phyloP scores from a whole-genome alignment of 768 basidiomycete species.

The Epithele typhae region DNA sequence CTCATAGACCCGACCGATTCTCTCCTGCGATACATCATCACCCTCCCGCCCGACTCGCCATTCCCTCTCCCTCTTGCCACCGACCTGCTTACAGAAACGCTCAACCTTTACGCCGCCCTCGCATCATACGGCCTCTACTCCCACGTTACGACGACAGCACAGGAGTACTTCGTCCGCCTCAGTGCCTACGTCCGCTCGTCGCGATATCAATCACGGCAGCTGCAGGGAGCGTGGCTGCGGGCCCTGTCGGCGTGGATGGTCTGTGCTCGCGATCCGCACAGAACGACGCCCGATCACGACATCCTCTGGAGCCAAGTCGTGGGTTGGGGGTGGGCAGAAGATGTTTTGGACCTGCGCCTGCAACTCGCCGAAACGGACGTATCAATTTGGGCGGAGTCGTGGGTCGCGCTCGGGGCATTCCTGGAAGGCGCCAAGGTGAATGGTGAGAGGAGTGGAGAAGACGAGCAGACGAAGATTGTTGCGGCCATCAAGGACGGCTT shows the following conservation, averaged over 20 bases:
- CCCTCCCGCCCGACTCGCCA: constrained; percentile 43
- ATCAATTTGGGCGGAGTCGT: constrained; percentile 34
- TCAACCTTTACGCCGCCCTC: constrained; percentile 61
- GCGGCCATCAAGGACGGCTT: constrained; percentile 38
- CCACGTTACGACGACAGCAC: constrained; percentile 60
- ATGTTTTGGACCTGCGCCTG: constrained; percentile 39
- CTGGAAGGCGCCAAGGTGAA: constrained; percentile 77
- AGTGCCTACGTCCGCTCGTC: constrained; percentile 41
- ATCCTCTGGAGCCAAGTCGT: constrained; percentile 85
- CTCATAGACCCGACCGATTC: constrained; percentile 57
- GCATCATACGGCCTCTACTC: constrained; percentile 79
- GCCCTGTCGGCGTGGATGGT: constrained; percentile 70
- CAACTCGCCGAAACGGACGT: constrained; percentile 29
- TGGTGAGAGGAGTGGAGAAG: constrained; percentile 57
- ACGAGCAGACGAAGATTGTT: constrained; percentile 45
- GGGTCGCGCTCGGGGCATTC: constrained; percentile 62
- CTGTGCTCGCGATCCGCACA: constrained; percentile 89
- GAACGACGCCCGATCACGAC: constrained; percentile 81
- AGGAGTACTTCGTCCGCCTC: constrained; percentile 50
- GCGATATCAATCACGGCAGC: constrained; percentile 29
- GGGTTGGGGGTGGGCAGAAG: constrained; percentile 73
- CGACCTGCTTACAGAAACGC: constrained; percentile 48
- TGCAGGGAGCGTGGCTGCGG: constrained; percentile 49
- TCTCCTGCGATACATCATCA: constrained; percentile 67
- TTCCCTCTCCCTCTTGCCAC: constrained; percentile 35